phyloP scores from a whole-genome alignment of 495 filamentous ascomycete genomes.

The Penicillium waksmanii region DNA sequence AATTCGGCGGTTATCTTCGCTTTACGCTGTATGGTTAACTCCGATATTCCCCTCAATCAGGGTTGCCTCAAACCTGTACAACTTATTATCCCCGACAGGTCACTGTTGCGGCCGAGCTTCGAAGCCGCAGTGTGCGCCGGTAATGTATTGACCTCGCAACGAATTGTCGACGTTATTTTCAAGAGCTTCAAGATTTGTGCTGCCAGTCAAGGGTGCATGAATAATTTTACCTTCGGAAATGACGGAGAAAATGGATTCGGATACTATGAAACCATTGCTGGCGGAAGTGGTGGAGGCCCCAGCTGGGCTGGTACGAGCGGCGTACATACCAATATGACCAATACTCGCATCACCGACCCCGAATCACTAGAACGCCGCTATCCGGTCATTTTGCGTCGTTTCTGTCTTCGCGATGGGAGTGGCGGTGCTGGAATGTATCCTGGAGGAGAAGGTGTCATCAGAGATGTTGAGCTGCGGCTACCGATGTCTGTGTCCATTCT shows the following conservation, averaged over 20 bases:
- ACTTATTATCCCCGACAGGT: constrained; percentile 76
- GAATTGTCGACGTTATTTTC: constrained; percentile 90
- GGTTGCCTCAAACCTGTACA: constrained; percentile 85
- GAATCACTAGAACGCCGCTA: constrained; percentile 93
- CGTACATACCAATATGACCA: constrained; percentile 95
- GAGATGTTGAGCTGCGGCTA: constrained; percentile 35
- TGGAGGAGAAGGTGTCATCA: constrained; percentile 41
- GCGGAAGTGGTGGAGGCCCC: constrained; percentile 80
- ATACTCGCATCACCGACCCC: constrained; percentile 91
- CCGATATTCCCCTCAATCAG: constrained; percentile 94
- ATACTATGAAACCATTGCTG: constrained; percentile 95
- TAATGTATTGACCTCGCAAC: constrained; percentile 72
- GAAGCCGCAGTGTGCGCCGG: constrained; percentile 86
- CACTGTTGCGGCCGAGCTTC: constrained; percentile 78
- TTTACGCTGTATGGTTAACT: constrained; percentile 79
- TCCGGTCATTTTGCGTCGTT: constrained; percentile 82
- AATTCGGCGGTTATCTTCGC: constrained; percentile 69
- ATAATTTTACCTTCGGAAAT: constrained; percentile 63
- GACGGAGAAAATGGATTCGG: constrained; percentile 68
- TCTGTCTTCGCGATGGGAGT: constrained; percentile 76
- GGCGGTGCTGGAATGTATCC: constrained; percentile 36
- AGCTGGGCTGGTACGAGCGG: constrained; percentile 83
- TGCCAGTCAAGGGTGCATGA: constrained; percentile 85
- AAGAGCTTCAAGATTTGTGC: constrained; percentile 84
- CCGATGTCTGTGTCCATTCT: constrained; percentile 82